Base-by-base conservation (phyloP, 352 stramenopile genomes). In the Chloridella minuta region DNA sequence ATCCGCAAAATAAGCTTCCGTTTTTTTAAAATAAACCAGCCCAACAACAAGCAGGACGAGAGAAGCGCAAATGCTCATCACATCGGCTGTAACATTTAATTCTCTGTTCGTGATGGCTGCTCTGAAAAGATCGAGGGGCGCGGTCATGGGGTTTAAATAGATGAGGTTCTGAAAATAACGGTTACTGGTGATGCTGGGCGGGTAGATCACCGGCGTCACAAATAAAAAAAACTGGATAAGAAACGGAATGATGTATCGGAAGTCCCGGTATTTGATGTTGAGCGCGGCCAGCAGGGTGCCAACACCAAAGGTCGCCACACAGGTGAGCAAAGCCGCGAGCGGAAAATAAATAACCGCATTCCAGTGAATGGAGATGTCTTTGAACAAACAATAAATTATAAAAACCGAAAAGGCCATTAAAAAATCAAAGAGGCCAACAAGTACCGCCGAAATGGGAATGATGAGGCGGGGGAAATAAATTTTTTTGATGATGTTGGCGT, bases 401-500 rank as follows among this genome's bases (percentile, higher is more conserved):
- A 66, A 66, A 10, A 66, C 40, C 40, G n/a, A 10, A 66, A 66
- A 66, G 40, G 40, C 40, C 40, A 66, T 66, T 66, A 66, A 66
- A 66, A 66, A 66, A 66, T 66, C 40, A 66, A 66, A 66, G 10
- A 66, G n/a, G 40, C 40, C 40, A 66, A 66, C 40, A 66, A 66
- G 40, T n/a, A 66, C 40, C 40, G 40, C 10, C 10, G 40, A 66
- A 66, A 66, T 66, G n/a, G 40, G 40, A 66, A 66, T 66, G 40
- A 66, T 66, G n/a, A 66, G 40, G 10, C 40, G 10, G 10, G 40
- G 40, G n/a, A 66, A 66, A 66, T 66, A 66, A 66, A 66, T 66
- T 66, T 66, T 66, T 66, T 66, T 66, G n/a, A 66, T 66, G 40
- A 66, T 66, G 40, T 66, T 66, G 40, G 40, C 40, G n/a, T 66